Base-by-base conservation (phyloP, 2,329 filamentous ascomycete genomes). In the Aspergillus fischeri region DNA sequence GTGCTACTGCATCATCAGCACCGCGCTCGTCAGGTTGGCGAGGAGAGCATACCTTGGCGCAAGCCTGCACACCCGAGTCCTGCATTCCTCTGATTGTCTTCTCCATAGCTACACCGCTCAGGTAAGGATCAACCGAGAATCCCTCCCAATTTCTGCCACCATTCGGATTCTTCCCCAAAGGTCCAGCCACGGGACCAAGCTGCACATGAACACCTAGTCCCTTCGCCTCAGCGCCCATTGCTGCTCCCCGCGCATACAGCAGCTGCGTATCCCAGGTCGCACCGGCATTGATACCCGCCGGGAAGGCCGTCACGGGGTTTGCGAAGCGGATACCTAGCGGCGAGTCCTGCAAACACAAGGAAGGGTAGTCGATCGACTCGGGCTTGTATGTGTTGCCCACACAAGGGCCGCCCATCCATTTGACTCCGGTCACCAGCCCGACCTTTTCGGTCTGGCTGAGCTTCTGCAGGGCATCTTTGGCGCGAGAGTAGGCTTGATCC, bases 1-100 rank as follows among this genome's bases (percentile, higher is more conserved):
- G 60, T 78, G 80, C 65, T 87, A 83, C 32, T 53, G 85, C 81
- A 17, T 72, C 78, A 49, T 86, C 80, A 60, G 79, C 80, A 71
- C 69, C 41, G 67, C 73, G 74, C 70, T 17, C 52, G 49, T 10
- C 8, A 10, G 0, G 54, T n/a, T 20, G 11, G 9, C 14, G 27
- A 11, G 8, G 21, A 17, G 2, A 27, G 57, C 45, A 45, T 54
- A 60, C 67, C 59, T 58, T 68, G 21, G 59, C 58, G 24, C 56
- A 61, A 10, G 61, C 66, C 51, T 78, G 70, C 10, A 80, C 78
- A 49, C 77, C 77, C 20, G 68, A 71, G 53, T 71, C 71, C 51
- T 79, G 78, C 29, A 77, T 71, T n/a, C 75, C 77, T 20, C 58
- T 63, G 54, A 79, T 75, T 1, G 75, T 77, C 51, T 72, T 59